Conservation (phyloP, 805 yeast genomes). For the Spathaspora passalidarum region DNA sequence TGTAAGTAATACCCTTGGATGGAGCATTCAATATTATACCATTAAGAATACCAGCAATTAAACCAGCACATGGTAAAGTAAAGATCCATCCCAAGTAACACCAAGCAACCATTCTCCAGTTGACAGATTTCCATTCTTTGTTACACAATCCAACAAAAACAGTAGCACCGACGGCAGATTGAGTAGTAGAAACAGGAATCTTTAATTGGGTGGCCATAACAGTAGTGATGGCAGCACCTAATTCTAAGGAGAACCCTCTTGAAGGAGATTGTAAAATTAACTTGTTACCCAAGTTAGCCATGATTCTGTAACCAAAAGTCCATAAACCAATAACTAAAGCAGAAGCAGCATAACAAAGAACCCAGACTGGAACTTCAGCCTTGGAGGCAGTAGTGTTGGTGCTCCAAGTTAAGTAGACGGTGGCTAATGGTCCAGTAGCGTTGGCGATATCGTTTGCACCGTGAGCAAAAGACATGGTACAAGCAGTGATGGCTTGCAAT, state of each 20-base stretch:
- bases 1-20: conserved; percentile 28
- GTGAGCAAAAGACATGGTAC: conserved; percentile 79
- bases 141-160: conserved; percentile 75
- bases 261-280: conserved; percentile 74
- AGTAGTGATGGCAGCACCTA: conserved; percentile 74
- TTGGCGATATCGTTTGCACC: conserved; percentile 80
- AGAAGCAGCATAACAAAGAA: conserved; percentile 63
- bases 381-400: conserved; percentile 44
- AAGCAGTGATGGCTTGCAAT: conserved; percentile 69
- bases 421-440: conserved; percentile 72
- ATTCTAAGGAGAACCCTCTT: conserved; percentile 72
- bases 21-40: conserved; percentile 69
- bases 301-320: conserved; percentile 70
- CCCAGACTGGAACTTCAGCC: conserved; percentile 68
- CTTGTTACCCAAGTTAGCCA: conserved; percentile 70
- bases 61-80: conserved; percentile 72
- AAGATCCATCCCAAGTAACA: conserved; percentile 70
- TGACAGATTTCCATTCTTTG: conserved; percentile 57
- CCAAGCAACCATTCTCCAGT: conserved; percentile 77
- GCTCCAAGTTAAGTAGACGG: conserved; percentile 62
- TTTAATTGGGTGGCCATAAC: conserved; percentile 71
- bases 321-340: conserved; percentile 66
- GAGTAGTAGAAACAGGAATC: conserved; percentile 77
- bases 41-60: conserved; percentile 63
- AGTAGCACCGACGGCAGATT: conserved; percentile 75